phyloP scores from a whole-genome alignment of 805 yeast species.

The Ogataea haglerorum region DNA sequence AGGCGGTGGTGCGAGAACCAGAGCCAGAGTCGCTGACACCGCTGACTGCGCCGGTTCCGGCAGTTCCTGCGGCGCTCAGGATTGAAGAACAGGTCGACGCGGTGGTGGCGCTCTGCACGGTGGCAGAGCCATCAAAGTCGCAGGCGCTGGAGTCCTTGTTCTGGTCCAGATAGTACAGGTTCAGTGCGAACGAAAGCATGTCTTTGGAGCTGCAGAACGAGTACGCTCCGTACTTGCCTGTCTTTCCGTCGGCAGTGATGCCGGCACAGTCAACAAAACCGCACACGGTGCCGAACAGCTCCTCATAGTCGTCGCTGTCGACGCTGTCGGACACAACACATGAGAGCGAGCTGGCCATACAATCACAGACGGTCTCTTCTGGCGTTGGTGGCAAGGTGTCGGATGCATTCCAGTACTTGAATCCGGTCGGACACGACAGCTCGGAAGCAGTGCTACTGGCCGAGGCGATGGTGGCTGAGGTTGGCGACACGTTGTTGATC shows the following conservation, averaged over 20 bases:
- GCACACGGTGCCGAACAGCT: slow-evolving; percentile 58
- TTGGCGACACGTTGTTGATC: slow-evolving; percentile 53
- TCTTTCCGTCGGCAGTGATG: slow-evolving; percentile 57
- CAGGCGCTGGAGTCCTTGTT: slow-evolving; percentile 50
- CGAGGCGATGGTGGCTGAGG: slow-evolving; percentile 40
- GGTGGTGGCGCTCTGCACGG: slow-evolving; percentile 45
- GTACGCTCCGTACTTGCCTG: slow-evolving; percentile 67
- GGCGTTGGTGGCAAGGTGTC: slow-evolving; percentile 80
- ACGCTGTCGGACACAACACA: slow-evolving; percentile 64
- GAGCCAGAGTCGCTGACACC: slow-evolving; percentile 41
- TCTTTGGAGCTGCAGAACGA: slow-evolving; percentile 70
- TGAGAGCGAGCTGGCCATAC: slow-evolving; percentile 50
- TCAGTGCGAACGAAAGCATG: slow-evolving; percentile 60
- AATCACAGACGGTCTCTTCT: slow-evolving; percentile 56
- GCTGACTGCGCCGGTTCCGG: slow-evolving; percentile 61
- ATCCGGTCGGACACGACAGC: slow-evolving; percentile 61
- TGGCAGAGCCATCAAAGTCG: slow-evolving; percentile 67
- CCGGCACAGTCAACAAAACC: slow-evolving; percentile 53
- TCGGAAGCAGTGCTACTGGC: slow-evolving; percentile 40
- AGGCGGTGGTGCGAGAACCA: slow-evolving; percentile 16
- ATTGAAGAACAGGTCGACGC: slow-evolving; percentile 54
- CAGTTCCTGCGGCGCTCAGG: slow-evolving; percentile 62
- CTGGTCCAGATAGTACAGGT: slow-evolving; percentile 56
- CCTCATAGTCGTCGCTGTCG: slow-evolving; percentile 52
- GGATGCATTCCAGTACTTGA: slow-evolving; percentile 60